A percentile compares a stretch with the other conserved stretches of the same genome.
These are phyloP conservation scores for Microcyclospora tardicrescens DNA, from an alignment of 2,329 filamentous ascomycete species.

Conservation along the genomic window DNA sequence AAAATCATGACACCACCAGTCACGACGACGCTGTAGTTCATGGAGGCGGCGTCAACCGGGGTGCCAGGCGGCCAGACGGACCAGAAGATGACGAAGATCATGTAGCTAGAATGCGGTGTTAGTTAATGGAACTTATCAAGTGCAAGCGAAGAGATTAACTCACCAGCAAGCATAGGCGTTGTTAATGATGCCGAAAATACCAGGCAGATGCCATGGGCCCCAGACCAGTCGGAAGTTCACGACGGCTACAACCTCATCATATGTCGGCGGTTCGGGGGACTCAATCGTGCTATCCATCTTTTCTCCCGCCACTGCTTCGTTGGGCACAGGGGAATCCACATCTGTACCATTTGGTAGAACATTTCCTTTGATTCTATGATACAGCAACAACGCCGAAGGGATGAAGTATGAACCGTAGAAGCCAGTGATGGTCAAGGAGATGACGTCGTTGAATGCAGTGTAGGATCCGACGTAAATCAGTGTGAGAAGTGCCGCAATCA, in stretches of 20 bases:
- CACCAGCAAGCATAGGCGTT: slow-evolving; percentile 39
- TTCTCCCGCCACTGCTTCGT: background rate
- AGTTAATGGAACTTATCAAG: no score
- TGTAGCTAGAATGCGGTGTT: slow-evolving; percentile 25
- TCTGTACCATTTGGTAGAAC: slow-evolving; percentile 27
- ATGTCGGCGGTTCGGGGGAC: background rate
- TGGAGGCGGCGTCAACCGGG: slow-evolving; percentile 20
- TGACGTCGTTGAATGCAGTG: slow-evolving; percentile 33
- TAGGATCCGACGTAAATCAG: slow-evolving; percentile 31
- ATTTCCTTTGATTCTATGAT: slow-evolving; percentile 27
- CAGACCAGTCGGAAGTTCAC: slow-evolving; percentile 29
- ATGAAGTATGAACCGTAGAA: slow-evolving; percentile 34
- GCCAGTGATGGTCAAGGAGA: slow-evolving; percentile 31
- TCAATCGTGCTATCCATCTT: background rate
- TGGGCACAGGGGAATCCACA: slow-evolving; percentile 5
- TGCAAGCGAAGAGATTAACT: no score
- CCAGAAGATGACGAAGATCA: slow-evolving; percentile 44
- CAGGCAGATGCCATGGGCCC: slow-evolving; percentile 44
- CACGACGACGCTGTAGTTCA: slow-evolving; percentile 33
- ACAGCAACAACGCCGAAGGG: slow-evolving; percentile 28
- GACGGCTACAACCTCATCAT: slow-evolving; percentile 4
- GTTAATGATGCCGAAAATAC: slow-evolving; percentile 39
- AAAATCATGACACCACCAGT: slow-evolving; percentile 27
- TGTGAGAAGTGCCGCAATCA: slow-evolving; percentile 35
- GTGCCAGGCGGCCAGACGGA: slow-evolving; percentile 36